Evolutionary conservation across 1,139 yeast species (phyloP), one percentile per base, ranked within the genome.

Genomic region (Groenewaldozyma auringiensis): DNA sequence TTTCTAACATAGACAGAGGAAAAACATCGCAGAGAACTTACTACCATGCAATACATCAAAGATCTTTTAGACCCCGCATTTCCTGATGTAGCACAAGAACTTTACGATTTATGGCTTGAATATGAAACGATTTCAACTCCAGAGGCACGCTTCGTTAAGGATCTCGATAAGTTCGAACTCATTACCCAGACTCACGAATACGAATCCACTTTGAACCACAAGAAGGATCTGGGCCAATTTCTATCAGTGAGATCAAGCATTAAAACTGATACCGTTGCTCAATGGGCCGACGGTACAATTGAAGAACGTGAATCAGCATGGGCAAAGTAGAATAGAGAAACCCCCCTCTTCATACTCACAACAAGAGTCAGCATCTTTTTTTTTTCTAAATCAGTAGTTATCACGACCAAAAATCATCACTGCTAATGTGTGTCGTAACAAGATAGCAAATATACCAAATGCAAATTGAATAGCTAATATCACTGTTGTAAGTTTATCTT

Each of bases 121-220:
- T 92, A 92, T 65, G 98, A 92, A 66, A 81, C 83, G 57, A 81
- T 85, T 54, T 72, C 89, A 54, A 76, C 83, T 42, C 65, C 78
- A 21, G 98, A 92, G 64, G 96, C 97, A 3, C 74, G 82, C 47
- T 86, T 85, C 58, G 95, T 88, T 49, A 92, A 92, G 65, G 97
- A 92, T 63, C 79, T 92, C 48, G 98, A 92, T 65, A 92, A 92
- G 72, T 86, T 79, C 60, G 98, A 92, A 67, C 80, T 92, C 79
- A 71, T 89, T 54, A 77, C 85, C 53, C 96, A 92, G 65, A 84
- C 95, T 20, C 81, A 84, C 70, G 97, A 89, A 64, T 92, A 88
- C 60, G 96, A 88, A 65, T 57, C 78, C 57, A 71, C 72, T 52
- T 74, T 70, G 57, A 75, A 79, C 3, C 74, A 81, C 44, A 64